A percentile compares a stretch with the other conserved stretches of the same genome.
Evolutionary conservation across 495 filamentous ascomycete genomes (phyloP).

Genomic region (Cercophora newfieldiana): DNA sequence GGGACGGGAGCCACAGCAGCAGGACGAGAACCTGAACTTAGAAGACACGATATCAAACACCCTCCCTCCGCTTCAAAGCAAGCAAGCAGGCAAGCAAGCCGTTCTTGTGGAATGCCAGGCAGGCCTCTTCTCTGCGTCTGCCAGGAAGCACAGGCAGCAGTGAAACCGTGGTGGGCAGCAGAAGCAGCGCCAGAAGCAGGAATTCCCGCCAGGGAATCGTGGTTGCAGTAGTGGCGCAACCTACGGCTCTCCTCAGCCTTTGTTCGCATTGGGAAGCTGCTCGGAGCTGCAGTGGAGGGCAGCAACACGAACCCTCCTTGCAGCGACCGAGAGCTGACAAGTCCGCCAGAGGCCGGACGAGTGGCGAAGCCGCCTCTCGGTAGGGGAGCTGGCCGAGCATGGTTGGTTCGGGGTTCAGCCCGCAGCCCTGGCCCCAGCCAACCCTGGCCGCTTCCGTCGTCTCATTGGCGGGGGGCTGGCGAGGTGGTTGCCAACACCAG

Average conservation of each 20-base stretch:
- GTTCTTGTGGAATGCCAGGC: slow-evolving; percentile 2
- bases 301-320: slow-evolving; percentile 7
- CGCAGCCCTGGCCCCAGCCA: neutral
- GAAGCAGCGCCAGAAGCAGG: neutral
- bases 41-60: neutral
- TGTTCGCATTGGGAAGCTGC: slow-evolving; percentile 9
- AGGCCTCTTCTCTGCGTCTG: too few species aligned
- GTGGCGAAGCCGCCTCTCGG: slow-evolving; percentile 15
- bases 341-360: neutral
- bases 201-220: neutral
- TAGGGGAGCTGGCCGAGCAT: neutral
- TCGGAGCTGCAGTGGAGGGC: too few species aligned
- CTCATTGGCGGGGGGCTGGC: neutral
- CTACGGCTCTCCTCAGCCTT: neutral
- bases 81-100: neutral
- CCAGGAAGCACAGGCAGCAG: neutral
- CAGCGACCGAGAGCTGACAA: slow-evolving; percentile 1
- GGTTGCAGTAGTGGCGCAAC: neutral
- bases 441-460: neutral
- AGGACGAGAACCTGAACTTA: neutral
- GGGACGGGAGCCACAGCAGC: neutral
- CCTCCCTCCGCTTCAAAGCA: neutral
- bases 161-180: neutral
- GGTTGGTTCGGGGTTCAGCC: slow-evolving; percentile 18
- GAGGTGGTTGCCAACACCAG: neutral